Conservation (phyloP, 2,329 filamentous ascomycete genomes). For the Fusarium foetens region DNA sequence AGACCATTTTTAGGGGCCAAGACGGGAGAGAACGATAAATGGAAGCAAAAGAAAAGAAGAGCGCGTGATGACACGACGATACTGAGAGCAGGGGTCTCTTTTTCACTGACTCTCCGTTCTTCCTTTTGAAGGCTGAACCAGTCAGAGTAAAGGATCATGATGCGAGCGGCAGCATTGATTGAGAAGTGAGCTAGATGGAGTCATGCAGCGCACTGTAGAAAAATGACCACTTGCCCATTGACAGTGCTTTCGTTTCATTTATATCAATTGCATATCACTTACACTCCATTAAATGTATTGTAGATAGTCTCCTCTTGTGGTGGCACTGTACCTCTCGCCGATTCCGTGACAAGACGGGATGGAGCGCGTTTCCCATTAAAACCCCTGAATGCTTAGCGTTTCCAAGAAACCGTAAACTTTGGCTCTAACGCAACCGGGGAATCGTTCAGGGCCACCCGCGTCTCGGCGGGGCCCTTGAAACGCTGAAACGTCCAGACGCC, state of each 20-base stretch:
- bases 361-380: conserved; percentile 30
- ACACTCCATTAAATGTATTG: too few relatives aligned
- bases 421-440: conserved; percentile 34
- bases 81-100: background rate
- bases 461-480: conserved; percentile 10
- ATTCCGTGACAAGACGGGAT: background rate
- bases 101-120: conserved; percentile 2
- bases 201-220: background rate
- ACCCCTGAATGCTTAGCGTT: conserved; percentile 35
- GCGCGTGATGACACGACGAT: background rate
- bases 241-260: background rate
- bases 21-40: background rate
- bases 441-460: conserved; percentile 24
- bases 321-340: background rate
- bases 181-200: background rate
- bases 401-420: conserved; percentile 23
- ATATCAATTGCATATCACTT: background rate
- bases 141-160: background rate
- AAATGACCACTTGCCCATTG: background rate
- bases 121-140: background rate
- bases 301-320: background rate
- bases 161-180: background rate
- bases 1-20: conserved; percentile 15
- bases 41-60: conserved; percentile 14
- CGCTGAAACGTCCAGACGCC: conserved; percentile 27